These are phyloP conservation scores for Lactarius quietus DNA, from an alignment of 768 basidiomycete genomes.

Conservation along the genomic window DNA sequence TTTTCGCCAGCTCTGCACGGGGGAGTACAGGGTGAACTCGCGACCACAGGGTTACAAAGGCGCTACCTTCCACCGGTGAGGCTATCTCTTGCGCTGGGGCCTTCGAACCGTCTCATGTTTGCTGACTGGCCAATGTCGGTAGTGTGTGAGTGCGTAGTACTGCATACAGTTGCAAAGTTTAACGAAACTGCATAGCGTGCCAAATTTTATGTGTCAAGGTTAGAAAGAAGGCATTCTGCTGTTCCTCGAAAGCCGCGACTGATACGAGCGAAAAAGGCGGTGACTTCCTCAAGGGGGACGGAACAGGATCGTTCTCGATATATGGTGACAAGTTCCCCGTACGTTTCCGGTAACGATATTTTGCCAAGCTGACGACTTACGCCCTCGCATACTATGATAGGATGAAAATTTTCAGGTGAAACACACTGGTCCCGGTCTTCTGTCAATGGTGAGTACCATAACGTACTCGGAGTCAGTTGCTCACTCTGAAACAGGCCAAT, in stretches of 20 bases:
- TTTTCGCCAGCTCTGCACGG: conserved; percentile 95
- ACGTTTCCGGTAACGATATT: conserved; percentile 27
- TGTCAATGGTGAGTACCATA: conserved; percentile 75
- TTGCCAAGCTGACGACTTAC: background rate
- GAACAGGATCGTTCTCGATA: conserved; percentile 95
- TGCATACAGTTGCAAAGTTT: conserved; percentile 20
- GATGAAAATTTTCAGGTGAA: conserved; percentile 96
- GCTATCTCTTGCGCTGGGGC: conserved; percentile 24
- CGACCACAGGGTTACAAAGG: conserved; percentile 89
- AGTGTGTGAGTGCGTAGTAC: conserved; percentile 59
- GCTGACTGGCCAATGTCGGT: conserved; percentile 25
- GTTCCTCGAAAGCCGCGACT: background rate
- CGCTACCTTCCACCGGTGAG: conserved; percentile 86
- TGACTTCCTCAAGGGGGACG: conserved; percentile 92
- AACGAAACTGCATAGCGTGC: conserved; percentile 48
- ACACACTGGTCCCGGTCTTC: conserved; percentile 78
- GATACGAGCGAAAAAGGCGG: conserved; percentile 52
- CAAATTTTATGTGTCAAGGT: conserved; percentile 98
- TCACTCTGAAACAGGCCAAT: conserved; percentile 62
- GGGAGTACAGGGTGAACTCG: conserved; percentile 86
- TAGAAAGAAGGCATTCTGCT: conserved; percentile 16
- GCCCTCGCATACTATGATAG: conserved; percentile 57
- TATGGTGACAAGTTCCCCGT: conserved; percentile 94
- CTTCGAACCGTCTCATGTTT: conserved; percentile 27
- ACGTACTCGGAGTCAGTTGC: background rate